phyloP scores from a whole-genome alignment of 148 eudicot species.

The Fagopyrum tataricum region DNA sequence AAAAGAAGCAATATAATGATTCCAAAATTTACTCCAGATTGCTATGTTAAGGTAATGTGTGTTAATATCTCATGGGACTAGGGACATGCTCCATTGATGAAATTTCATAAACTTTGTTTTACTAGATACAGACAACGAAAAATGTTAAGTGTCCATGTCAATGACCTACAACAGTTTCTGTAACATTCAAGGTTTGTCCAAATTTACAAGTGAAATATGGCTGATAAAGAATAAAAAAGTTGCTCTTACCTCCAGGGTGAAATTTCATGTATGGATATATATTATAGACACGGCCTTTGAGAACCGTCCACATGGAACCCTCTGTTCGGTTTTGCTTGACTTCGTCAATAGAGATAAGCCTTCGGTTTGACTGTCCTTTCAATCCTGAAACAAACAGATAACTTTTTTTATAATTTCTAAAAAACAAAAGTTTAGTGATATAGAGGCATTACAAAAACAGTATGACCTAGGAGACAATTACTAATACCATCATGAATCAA shows the following conservation, averaged over 20 bases:
- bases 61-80: background rate
- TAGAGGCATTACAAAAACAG: background rate
- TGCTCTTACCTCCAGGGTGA: conserved; percentile 90
- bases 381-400: conserved; percentile 36
- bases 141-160: background rate
- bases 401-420: background rate
- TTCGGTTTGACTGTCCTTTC: conserved; percentile 78
- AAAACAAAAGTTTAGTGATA: background rate
- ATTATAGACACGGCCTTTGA: conserved; percentile 93
- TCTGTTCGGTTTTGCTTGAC: conserved; percentile 81
- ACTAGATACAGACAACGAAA: background rate
- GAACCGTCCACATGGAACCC: conserved; percentile 92
- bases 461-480: background rate
- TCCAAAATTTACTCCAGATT: background rate
- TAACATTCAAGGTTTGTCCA: background rate
- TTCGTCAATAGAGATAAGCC: conserved; percentile 70
- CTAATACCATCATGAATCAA: background rate
- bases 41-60: background rate
- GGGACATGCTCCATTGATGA: background rate
- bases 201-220: background rate
- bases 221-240: background rate
- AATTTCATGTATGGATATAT: conserved; percentile 92
- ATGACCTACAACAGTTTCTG: background rate
- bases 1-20: background rate
- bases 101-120: background rate